Evolutionary conservation across 176 grass and related monocot species (phyloP), one percentile per base, ranked within the genome.

Genomic region (Eragrostis curvula): DNA sequence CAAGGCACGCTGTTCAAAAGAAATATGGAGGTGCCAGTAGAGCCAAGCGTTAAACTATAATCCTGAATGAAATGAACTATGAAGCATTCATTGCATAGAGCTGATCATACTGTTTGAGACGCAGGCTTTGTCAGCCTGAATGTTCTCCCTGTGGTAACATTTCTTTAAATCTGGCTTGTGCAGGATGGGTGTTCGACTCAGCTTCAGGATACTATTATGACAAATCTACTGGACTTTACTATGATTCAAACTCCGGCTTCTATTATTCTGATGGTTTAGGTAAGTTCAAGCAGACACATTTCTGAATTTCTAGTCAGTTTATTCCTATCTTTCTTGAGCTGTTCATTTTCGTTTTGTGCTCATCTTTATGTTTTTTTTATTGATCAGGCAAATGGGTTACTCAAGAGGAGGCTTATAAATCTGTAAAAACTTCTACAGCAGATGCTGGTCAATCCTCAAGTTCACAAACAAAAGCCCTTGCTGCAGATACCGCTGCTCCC

Each of bases 251-350:
- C 70, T 97, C 94, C 3, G 91, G 84, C 55, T 93, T 93, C 87
- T 93, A 93, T 79, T 97, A 97, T 89, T 97, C 90, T 46, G 85
- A 85, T 47, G 49, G 77, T 77, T 73, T 97, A 87, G 94, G 93
- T 96, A 88, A 58, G 70, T 72, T 9, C 24, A 79, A 83, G 9
- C 68, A 74, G 13, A 29, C 66, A 12, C n/a, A 13, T 28, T 43
- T 44, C 50, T 84, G 8, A 5, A 68, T 72, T 58, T 81, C 12
- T 2, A 66, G 8, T 70, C 41, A 4, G 6, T 66, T 70, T 1
- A 1, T 0, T 6, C 39, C 29, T 67, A 8, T 65, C 55, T 71
- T 29, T 0, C 9, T 40, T 3, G 11, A 21, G 5, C 18, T 57
- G 14, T 8, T 56, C 16, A 16, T 59, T 77, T 10, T 24, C 25